Conservation (phyloP, 169 alveolate genomes). For the Ichthyophthirius multifiliis region DNA sequence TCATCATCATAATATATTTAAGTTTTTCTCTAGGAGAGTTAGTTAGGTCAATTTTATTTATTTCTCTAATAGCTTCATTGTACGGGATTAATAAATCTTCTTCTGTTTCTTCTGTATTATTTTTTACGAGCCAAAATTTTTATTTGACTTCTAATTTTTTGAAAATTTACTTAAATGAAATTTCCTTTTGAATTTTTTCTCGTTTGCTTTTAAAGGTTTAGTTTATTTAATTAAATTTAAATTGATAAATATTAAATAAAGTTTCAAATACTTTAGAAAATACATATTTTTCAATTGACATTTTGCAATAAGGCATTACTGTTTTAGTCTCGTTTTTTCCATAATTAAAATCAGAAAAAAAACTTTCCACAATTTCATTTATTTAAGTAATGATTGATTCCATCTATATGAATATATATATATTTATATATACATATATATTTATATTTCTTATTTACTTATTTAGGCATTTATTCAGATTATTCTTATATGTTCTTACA, state of each 20-base stretch:
- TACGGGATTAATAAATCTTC: neutral
- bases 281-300: slow-evolving; percentile 32
- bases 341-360: slow-evolving; percentile 25
- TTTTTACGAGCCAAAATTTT: neutral
- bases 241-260: neutral
- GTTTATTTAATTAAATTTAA: neutral
- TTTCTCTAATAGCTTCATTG: slow-evolving; percentile 23
- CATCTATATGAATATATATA: neutral
- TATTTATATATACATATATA: neutral
- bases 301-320: slow-evolving; percentile 41
- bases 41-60: slow-evolving; percentile 6
- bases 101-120: slow-evolving; percentile 8
- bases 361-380: slow-evolving; percentile 30
- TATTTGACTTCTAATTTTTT: neutral
- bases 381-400: neutral
- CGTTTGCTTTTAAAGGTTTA: neutral
- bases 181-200: neutral
- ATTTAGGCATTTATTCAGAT: neutral
- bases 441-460: neutral
- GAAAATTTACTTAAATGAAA: neutral
- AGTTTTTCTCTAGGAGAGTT: slow-evolving; percentile 36
- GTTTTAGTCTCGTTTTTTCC: slow-evolving; percentile 35
- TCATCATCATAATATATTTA: slow-evolving; percentile 32
- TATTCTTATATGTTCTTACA: neutral
- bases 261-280: slow-evolving; percentile 7